A percentile compares a stretch with the other conserved stretches of the same genome.
Conservation (phyloP, 2,329 filamentous ascomycete genomes). For the Ilyonectria mors-panacis region DNA sequence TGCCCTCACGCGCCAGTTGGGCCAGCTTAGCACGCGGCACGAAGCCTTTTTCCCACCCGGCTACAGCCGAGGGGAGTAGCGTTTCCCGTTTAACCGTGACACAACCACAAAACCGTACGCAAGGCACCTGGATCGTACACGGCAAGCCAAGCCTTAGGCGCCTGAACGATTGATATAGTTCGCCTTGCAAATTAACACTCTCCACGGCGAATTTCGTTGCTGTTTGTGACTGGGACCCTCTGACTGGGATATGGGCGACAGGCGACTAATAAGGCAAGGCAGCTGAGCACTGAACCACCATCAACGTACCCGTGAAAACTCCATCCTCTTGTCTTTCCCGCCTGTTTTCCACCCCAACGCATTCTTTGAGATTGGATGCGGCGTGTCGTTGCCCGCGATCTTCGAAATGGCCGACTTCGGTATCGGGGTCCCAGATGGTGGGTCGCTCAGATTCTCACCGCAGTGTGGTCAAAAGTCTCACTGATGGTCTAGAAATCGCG, state of each 20-base stretch:
- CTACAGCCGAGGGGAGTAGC: conserved; percentile 41
- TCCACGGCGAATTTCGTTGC: conserved; percentile 1
- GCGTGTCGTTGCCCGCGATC: conserved; percentile 20
- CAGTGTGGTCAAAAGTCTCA: conserved; percentile 45
- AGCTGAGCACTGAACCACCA: conserved; percentile 23
- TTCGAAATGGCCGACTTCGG: conserved; percentile 55
- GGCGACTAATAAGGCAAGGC: conserved; percentile 27
- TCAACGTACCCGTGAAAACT: conserved; percentile 20
- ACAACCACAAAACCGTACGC: neutral
- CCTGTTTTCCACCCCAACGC: conserved; percentile 6
- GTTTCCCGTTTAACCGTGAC: conserved; percentile 21
- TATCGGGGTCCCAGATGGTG: conserved; percentile 55
- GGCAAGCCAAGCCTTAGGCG: neutral
- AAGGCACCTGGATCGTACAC: neutral
- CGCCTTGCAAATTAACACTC: neutral
- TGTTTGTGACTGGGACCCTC: neutral
- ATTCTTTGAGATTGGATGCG: conserved; percentile 32
- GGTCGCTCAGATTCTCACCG: conserved; percentile 23
- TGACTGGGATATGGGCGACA: neutral
- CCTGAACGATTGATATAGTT: neutral
- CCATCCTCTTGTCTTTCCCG: conserved; percentile 4
- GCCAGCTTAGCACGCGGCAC: conserved; percentile 26
- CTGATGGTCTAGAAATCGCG: conserved; percentile 55
- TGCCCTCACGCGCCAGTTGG: conserved; percentile 5
- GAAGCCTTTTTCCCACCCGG: conserved; percentile 43